Percentiles rank a stretch among this genome's conserved stretches.
phyloP scores from a whole-genome alignment of 768 basidiomycete species.

The Naganishia vishniacii region DNA sequence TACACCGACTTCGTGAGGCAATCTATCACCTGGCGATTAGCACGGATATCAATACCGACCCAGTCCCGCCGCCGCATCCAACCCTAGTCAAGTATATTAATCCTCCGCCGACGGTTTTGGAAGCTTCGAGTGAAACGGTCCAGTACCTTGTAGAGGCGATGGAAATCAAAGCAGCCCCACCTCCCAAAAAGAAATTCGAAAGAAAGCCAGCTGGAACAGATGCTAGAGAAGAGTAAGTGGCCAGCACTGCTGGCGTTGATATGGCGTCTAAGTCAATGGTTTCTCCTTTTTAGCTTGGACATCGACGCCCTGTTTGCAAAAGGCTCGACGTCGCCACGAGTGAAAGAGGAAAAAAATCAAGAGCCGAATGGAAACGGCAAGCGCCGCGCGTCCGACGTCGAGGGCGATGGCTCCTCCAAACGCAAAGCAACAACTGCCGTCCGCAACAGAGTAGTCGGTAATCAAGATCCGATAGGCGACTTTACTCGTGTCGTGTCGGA shows the following conservation, averaged over 20 bases:
- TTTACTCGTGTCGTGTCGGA: constrained; percentile 59
- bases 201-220: constrained; percentile 41
- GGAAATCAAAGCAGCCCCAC: constrained; percentile 78
- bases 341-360: constrained; percentile 6
- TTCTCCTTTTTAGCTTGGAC: constrained; percentile 36
- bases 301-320: constrained; percentile 39
- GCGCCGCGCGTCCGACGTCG: constrained; percentile 50
- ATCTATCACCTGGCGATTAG: constrained; percentile 81
- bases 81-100: constrained; percentile 78
- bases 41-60: constrained; percentile 64
- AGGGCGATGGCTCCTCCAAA: constrained; percentile 22
- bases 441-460: constrained; percentile 26
- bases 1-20: constrained; percentile 88
- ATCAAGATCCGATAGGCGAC: constrained; percentile 25
- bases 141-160: constrained; percentile 62
- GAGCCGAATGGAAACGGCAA: constrained; percentile 28
- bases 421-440: constrained; percentile 11
- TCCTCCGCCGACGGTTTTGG: constrained; percentile 64
- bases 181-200: constrained; percentile 55
- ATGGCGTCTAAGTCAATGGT: not conserved
- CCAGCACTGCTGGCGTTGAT: not conserved
- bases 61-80: constrained; percentile 78
- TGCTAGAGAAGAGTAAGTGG: constrained; percentile 23
- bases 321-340: not conserved
- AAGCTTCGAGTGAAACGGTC: constrained; percentile 57